phyloP scores from a whole-genome alignment of 495 filamentous ascomycete species.

The Xylaria grammica region DNA sequence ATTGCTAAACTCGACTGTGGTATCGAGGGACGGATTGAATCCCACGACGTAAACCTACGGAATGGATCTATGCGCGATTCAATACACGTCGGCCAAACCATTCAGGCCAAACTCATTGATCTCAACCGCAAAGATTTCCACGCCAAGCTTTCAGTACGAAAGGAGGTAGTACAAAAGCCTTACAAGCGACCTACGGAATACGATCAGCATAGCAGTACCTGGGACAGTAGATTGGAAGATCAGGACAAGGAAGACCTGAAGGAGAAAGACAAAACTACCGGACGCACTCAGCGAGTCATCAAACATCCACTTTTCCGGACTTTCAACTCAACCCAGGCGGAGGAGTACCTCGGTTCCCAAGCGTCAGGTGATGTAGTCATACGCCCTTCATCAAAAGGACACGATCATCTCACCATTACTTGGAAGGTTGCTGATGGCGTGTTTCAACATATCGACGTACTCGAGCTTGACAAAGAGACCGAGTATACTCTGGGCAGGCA shows the following conservation, averaged over 20 bases:
- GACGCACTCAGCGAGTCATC: constrained; percentile 88
- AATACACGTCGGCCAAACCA: constrained; percentile 77
- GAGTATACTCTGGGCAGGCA: constrained; percentile 89
- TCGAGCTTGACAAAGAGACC: constrained; percentile 94
- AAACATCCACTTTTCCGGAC: constrained; percentile 94
- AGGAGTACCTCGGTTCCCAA: constrained; percentile 88
- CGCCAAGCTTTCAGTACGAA: constrained; percentile 81
- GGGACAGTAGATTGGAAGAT: constrained; percentile 82
- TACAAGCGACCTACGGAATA: constrained; percentile 69
- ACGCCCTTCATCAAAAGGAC: constrained; percentile 89
- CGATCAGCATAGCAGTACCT: constrained; percentile 66
- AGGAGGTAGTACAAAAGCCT: constrained; percentile 75
- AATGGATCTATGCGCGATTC: constrained; percentile 54
- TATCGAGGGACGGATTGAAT: constrained; percentile 83
- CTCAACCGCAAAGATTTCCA: constrained; percentile 82
- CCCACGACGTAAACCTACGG: constrained; percentile 71
- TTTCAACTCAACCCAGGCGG: constrained; percentile 91
- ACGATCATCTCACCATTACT: constrained; percentile 92
- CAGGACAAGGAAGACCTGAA: constrained; percentile 76
- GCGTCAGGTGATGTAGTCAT: constrained; percentile 90
- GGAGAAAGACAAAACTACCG: constrained; percentile 79
- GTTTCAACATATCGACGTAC: constrained; percentile 95
- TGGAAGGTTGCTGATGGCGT: constrained; percentile 97
- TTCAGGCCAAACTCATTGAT: constrained; percentile 84
- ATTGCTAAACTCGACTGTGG: constrained; percentile 93